Percentiles rank a stretch among this genome's conserved stretches.
Conservation (phyloP, 2,329 filamentous ascomycete species). For the Bisporella sp. region DNA sequence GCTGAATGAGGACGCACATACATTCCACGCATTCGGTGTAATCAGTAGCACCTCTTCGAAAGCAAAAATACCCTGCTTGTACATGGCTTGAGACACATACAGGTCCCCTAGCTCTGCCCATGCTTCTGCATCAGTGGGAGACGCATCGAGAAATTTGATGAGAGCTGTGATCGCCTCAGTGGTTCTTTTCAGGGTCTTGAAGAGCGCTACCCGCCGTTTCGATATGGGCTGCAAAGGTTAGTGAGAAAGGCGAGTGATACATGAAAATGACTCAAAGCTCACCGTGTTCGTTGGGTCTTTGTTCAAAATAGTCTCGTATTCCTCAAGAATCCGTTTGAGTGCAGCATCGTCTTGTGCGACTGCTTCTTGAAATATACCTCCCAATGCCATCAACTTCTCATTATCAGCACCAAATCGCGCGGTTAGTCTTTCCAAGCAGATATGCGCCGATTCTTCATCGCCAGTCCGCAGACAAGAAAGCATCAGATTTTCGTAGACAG, state of each 20-base stretch:
- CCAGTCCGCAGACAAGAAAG: conserved; percentile 77
- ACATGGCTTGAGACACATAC: conserved; percentile 73
- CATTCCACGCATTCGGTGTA: conserved; percentile 91
- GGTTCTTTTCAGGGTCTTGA: conserved; percentile 64
- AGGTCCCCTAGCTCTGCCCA: conserved; percentile 90
- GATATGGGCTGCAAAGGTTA: conserved; percentile 59
- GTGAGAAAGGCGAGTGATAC: conserved; percentile 11
- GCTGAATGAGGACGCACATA: conserved; percentile 36
- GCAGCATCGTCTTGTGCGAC: conserved; percentile 59
- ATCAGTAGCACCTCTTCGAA: conserved; percentile 86
- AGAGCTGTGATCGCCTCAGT: conserved; percentile 70
- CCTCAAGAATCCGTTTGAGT: conserved; percentile 62
- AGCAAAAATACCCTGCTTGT: conserved; percentile 77
- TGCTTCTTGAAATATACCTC: conserved; percentile 80
- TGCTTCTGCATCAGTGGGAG: conserved; percentile 83
- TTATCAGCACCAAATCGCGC: conserved; percentile 77
- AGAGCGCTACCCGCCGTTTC: conserved; percentile 75
- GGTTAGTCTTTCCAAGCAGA: conserved; percentile 68
- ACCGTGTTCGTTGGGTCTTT: conserved; percentile 76
- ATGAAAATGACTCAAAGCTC: conserved; percentile 29
- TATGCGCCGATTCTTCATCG: conserved; percentile 69
- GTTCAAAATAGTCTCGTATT: conserved; percentile 70
- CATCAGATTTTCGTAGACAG: conserved; percentile 78
- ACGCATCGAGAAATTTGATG: conserved; percentile 69
- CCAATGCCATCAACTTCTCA: conserved; percentile 77